These are phyloP conservation scores for Gossypium schwendimanii DNA, from an alignment of 441 rosid genomes.

Conservation along the genomic window DNA sequence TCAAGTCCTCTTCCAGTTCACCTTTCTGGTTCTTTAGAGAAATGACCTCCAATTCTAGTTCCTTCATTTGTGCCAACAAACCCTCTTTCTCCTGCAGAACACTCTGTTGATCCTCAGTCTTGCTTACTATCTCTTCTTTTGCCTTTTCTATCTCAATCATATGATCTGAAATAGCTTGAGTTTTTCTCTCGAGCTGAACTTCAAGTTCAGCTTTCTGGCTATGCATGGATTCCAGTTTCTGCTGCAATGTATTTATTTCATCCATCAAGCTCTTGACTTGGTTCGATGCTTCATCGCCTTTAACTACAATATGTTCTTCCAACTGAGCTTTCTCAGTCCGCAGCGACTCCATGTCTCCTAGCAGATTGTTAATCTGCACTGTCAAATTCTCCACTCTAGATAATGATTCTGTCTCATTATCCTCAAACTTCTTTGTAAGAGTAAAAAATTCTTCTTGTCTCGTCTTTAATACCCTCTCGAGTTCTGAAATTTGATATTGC, in stretches of 20 bases:
- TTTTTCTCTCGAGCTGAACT: constrained; percentile 34
- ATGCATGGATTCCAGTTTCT: constrained; percentile 39
- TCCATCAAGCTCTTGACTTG: constrained; percentile 32
- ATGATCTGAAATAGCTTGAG: neutral
- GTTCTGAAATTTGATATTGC: constrained; percentile 41
- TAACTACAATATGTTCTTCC: constrained; percentile 37
- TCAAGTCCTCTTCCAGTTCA: constrained; percentile 43
- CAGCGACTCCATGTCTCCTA: constrained; percentile 29
- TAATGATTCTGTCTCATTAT: constrained; percentile 42
- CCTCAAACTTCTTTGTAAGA: constrained; percentile 45
- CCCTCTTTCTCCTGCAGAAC: constrained; percentile 44
- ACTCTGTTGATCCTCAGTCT: constrained; percentile 23
- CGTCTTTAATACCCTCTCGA: constrained; percentile 36
- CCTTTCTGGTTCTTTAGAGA: constrained; percentile 40
- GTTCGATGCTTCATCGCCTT: constrained; percentile 40
- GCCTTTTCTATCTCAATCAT: neutral
- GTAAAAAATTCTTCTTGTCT: constrained; percentile 40
- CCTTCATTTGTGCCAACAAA: constrained; percentile 30
- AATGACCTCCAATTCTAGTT: constrained; percentile 37
- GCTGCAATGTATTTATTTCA: constrained; percentile 25
- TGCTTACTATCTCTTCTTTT: neutral
- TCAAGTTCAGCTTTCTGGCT: constrained; percentile 36
- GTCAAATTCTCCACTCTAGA: constrained; percentile 44
- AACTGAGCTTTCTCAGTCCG: constrained; percentile 35
- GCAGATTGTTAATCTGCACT: constrained; percentile 16